Evolutionary conservation across 192 early-diverging fungal genomes (phyloP).

Genomic region (Backusella liffmaniae): DNA sequence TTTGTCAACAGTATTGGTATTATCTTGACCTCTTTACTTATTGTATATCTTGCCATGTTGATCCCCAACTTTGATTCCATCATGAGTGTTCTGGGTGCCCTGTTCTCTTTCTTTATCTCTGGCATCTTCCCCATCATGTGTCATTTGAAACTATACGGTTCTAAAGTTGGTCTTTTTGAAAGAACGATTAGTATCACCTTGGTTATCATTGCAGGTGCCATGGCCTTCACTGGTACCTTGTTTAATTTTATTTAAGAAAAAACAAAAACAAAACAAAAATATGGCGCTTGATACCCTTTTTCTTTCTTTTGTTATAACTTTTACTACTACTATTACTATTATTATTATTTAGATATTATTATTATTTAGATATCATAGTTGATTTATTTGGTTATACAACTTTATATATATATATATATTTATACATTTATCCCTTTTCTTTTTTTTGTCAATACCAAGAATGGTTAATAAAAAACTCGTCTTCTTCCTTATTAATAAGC

Average conservation of each 20-base stretch:
- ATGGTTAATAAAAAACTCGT: not conserved
- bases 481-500: slow-evolving; percentile 2
- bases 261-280: not conserved
- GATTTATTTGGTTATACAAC: not conserved
- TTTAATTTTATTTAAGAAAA: slow-evolving; percentile 31
- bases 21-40: slow-evolving; percentile 14
- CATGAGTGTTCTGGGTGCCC: slow-evolving; percentile 35
- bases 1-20: slow-evolving; percentile 21
- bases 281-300: not conserved
- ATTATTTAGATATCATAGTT: not conserved
- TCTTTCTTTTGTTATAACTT: not conserved
- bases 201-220: slow-evolving; percentile 12
- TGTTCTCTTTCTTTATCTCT: slow-evolving; percentile 37
- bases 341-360: not conserved
- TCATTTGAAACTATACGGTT: slow-evolving; percentile 29
- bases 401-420: not conserved
- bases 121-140: slow-evolving; percentile 40
- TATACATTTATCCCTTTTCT: not conserved
- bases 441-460: not conserved
- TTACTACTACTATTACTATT: not conserved
- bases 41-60: slow-evolving; percentile 24
- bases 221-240: slow-evolving; percentile 34
- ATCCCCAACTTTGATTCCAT: slow-evolving; percentile 30
- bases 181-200: slow-evolving; percentile 11
- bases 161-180: slow-evolving; percentile 19